These are phyloP conservation scores for Cladosporium sp. DNA, from an alignment of 2,329 filamentous ascomycete genomes.

Conservation along the genomic window DNA sequence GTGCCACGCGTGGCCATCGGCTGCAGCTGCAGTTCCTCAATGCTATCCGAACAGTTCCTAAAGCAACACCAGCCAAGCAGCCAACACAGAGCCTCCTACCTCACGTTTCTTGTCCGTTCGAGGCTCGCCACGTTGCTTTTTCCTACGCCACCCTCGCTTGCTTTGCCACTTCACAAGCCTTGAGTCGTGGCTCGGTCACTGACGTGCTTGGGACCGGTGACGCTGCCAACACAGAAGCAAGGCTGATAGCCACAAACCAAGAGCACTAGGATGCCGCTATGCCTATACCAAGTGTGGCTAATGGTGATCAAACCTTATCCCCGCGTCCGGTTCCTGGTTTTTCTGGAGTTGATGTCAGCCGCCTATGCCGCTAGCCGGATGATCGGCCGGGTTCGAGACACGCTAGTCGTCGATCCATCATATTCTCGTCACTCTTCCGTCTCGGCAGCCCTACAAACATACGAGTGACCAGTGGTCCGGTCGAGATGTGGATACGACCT, in stretches of 20 bases:
- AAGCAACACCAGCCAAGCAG: neutral
- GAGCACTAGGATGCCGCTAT: neutral
- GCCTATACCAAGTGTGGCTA: neutral
- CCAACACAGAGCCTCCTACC: neutral
- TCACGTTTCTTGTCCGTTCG: neutral
- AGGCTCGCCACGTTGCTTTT: neutral
- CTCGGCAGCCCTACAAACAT: neutral
- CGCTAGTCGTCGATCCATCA: neutral
- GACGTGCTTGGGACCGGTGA: conserved; percentile 8
- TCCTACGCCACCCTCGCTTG: neutral
- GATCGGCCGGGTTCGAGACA: neutral
- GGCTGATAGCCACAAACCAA: neutral
- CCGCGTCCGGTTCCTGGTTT: conserved; percentile 8
- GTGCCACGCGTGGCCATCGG: neutral
- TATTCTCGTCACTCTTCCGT: neutral
- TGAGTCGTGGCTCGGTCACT: neutral
- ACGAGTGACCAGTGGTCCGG: neutral
- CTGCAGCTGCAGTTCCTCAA: neutral
- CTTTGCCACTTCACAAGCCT: neutral
- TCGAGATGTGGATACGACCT: neutral
- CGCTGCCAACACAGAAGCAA: neutral
- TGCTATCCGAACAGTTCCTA: neutral
- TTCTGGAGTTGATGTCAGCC: neutral
- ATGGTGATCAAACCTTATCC: conserved; percentile 12
- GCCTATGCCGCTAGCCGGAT: neutral